A percentile compares a stretch with the other conserved stretches of the same genome.
phyloP scores from a whole-genome alignment of 176 grass and related monocot genomes.

The Lolium rigidum region DNA sequence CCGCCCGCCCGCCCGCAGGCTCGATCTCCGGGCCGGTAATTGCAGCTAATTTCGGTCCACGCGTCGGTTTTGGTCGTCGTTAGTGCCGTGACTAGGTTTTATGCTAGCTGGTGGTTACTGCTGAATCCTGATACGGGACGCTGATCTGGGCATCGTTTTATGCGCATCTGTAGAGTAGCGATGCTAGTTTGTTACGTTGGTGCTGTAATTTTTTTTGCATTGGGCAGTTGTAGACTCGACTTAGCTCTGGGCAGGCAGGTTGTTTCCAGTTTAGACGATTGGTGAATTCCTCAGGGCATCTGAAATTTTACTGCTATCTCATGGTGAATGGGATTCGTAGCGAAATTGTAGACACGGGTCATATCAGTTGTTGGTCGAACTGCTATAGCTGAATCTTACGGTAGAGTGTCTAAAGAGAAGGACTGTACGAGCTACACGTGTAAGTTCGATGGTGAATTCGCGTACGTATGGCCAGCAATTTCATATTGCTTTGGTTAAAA shows the following conservation, averaged over 20 bases:
- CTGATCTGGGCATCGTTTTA: not conserved
- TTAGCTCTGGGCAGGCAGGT: not conserved
- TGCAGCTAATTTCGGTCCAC: not conserved
- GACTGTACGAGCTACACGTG: not conserved
- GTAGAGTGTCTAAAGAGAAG: not conserved
- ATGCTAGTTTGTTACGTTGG: not conserved
- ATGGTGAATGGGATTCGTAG: not conserved
- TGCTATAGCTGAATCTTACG: not conserved
- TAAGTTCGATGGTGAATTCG: not conserved
- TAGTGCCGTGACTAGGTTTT: slow-evolving; percentile 46
- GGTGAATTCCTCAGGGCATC: not conserved
- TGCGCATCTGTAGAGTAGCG: not conserved
- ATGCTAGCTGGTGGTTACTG: not conserved
- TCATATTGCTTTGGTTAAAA: not conserved
- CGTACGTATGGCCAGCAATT: not conserved
- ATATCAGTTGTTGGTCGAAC: not conserved
- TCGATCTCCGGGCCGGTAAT: not conserved
- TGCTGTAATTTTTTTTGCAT: slow-evolving; percentile 15
- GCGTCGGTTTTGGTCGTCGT: not conserved
- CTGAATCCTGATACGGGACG: not conserved
- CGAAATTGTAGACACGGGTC: not conserved
- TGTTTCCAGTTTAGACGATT: not conserved
- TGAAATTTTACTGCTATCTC: not conserved
- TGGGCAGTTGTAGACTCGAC: not conserved
- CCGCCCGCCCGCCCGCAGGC: not conserved